Conservation (phyloP, 164 flowering plant species). For the Aristolochia fimbriata region DNA sequence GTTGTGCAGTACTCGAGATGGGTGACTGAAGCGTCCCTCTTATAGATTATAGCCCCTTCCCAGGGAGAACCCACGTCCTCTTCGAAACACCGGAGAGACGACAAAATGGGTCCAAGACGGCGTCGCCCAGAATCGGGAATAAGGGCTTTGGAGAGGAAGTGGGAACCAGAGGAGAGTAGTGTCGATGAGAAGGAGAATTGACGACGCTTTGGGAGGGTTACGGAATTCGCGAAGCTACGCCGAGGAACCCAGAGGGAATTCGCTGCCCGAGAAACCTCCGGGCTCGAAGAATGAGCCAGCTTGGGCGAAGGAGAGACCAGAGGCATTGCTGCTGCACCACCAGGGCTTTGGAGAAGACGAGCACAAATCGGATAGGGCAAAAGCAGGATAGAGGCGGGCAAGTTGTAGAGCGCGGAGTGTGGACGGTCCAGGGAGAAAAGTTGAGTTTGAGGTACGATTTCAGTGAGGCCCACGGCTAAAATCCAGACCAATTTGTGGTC, state of each 20-base stretch:
- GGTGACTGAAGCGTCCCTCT: slow-evolving; percentile 45
- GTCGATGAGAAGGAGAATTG: neutral
- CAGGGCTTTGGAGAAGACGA: neutral
- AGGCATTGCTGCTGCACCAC: slow-evolving; percentile 1
- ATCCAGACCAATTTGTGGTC: too few species aligned
- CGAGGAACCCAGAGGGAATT: neutral
- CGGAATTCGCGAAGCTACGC: too few species aligned
- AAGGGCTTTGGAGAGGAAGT: slow-evolving; percentile 3
- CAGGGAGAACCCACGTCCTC: slow-evolving; percentile 39
- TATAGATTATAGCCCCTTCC: slow-evolving; percentile 86
- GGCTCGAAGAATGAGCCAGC: neutral
- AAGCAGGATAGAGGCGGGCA: neutral
- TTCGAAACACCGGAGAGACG: slow-evolving; percentile 2
- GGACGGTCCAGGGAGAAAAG: too few species aligned
- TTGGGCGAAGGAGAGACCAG: neutral
- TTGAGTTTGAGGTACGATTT: too few species aligned
- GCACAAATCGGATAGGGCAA: neutral
- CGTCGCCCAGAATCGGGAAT: neutral
- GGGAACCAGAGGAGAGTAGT: neutral
- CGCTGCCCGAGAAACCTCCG: neutral
- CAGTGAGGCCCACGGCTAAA: too few species aligned
- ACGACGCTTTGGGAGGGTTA: too few species aligned
- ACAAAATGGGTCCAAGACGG: neutral
- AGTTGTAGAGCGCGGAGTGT: neutral
- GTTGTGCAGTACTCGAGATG: slow-evolving; percentile 93